These are phyloP conservation scores for Colletotrichum lindemuthianum DNA, from an alignment of 2,329 filamentous ascomycete species.

Conservation along the genomic window DNA sequence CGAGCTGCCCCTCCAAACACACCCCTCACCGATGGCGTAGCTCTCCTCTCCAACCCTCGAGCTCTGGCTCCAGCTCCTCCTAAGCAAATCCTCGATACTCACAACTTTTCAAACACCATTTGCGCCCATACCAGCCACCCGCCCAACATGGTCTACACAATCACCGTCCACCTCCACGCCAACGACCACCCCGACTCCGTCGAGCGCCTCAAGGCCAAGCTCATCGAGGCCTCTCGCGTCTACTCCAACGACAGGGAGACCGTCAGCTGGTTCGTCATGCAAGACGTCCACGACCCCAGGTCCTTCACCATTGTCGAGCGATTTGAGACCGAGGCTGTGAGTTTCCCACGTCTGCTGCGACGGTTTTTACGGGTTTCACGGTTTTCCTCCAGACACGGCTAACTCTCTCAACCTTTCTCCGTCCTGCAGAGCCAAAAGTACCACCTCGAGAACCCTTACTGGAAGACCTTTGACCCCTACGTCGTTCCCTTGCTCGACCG, in stretches of 20 bases:
- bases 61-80: not conserved
- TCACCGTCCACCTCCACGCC: conserved; percentile 75
- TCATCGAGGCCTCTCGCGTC: conserved; percentile 77
- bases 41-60: not conserved
- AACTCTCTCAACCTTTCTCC: not conserved
- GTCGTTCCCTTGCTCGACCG: conserved; percentile 74
- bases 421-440: conserved; percentile 64
- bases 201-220: conserved; percentile 75
- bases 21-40: not conserved
- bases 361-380: no score
- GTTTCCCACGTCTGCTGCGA: conserved; percentile 40
- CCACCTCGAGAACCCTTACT: conserved; percentile 76
- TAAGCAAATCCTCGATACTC: not conserved
- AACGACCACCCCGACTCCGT: conserved; percentile 73
- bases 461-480: conserved; percentile 81
- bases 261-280: conserved; percentile 80
- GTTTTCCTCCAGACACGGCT: no score
- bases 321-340: conserved; percentile 72
- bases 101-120: not conserved
- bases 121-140: not conserved
- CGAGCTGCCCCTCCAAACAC: not conserved
- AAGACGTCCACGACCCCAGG: conserved; percentile 73
- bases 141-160: conserved; percentile 71
- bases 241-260: conserved; percentile 79
- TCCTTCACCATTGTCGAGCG: conserved; percentile 82